Conservation (phyloP, 2,329 filamentous ascomycete species). For the Rhynchosporium agropyri region DNA sequence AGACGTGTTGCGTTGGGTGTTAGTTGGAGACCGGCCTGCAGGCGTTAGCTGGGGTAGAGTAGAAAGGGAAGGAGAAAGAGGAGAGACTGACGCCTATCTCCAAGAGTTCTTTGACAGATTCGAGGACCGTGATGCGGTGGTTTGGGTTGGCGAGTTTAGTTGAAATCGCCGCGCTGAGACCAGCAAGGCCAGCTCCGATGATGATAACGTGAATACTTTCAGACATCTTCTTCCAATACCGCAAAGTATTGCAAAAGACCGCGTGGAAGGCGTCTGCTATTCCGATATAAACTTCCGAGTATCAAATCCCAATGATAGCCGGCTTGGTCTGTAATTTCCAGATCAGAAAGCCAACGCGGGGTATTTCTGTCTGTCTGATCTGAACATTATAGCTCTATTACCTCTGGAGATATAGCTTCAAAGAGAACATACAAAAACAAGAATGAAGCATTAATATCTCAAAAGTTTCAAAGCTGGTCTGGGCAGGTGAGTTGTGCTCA, state of each 20-base stretch:
- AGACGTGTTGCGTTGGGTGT: conserved; percentile 40
- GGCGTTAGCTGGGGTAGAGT: not conserved
- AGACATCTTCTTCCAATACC: not conserved
- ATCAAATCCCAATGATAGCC: too few relatives aligned
- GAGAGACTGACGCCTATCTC: conserved; percentile 43
- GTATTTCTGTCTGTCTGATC: not conserved
- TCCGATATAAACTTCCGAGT: too few relatives aligned
- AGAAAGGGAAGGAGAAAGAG: not conserved
- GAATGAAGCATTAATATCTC: not conserved
- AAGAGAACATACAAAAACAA: not conserved
- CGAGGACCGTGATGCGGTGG: conserved; percentile 48
- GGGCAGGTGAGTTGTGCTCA: too few relatives aligned
- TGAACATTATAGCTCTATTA: not conserved
- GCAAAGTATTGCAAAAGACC: not conserved
- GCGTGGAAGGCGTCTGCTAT: too few relatives aligned
- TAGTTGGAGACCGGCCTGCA: conserved; percentile 39
- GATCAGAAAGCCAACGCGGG: not conserved
- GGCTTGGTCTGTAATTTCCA: not conserved
- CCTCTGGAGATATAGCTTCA: not conserved
- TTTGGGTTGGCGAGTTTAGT: conserved; percentile 42
- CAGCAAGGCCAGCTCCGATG: conserved; percentile 49
- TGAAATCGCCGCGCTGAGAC: conserved; percentile 46
- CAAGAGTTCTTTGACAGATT: conserved; percentile 46
- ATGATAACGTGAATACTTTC: conserved; percentile 44
- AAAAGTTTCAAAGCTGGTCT: not conserved